Base-by-base conservation (phyloP, 805 yeast genomes). In the Candida vaughaniae region DNA sequence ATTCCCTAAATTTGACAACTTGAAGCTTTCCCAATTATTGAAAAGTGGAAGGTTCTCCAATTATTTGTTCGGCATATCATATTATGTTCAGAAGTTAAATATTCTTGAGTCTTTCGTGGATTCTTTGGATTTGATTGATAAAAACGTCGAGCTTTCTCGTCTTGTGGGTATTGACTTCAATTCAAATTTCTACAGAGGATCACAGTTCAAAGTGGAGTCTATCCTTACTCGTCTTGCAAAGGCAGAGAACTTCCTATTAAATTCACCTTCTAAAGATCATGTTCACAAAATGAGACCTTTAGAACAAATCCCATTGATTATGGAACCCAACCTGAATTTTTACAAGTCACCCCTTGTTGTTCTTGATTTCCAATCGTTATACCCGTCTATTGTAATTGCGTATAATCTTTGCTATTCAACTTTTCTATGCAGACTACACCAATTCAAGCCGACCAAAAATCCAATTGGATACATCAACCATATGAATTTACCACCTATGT, bases 321-420 rank as follows among this genome's bases (percentile, higher is more conserved):
- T 93, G 90, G 99, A 93, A 52, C 99, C 99, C 0, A 75, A 77
- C 16, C 78, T 95, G 4, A 80, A 78, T 14, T 85, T 82, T 47
- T 93, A 89, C 56, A 88, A 86, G 38, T 83, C 91, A 39, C 99
- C 99, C 0, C 66, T 93, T 19, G 76, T 90, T 12, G 98, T 93
- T 0, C 62, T 93, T 15, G 99, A 93, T 56, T 93, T 93, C 52
- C 96, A 91, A 51, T 88, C 97, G 0, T 69, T 93, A 33, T 93
- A 93, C 54, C 99, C 99, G 0, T 90, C 98, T 0, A 71, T 93
- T 10, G 90, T 93, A 95, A 93, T 95, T 95, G 99, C 96, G 0
- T 86, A 85, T 58, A 93, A 93, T 55, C 82, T 86, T 47, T 91
- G 95, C 52, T 86, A 78, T 48, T 80, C 91, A 0, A 85, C 93